Conservation (phyloP, 352 stramenopile genomes). For the Phytophthora ramorum region DNA sequence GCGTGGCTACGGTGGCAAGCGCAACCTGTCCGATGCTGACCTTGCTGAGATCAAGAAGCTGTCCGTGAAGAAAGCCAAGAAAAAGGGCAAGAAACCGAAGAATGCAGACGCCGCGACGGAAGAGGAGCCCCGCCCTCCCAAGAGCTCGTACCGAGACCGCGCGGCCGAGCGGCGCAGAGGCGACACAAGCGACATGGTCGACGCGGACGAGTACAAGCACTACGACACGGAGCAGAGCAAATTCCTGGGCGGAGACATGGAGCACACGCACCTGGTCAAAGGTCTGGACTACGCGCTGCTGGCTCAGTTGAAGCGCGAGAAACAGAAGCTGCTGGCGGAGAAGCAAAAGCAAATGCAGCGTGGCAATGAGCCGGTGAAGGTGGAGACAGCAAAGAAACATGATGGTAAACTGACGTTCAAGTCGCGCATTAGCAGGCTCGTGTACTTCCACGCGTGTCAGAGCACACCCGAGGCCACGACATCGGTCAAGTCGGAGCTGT, state of each 20-base stretch:
- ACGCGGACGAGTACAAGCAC: conserved; percentile 58
- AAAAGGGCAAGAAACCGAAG: conserved; percentile 54
- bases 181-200: conserved; percentile 44
- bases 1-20: conserved; percentile 56
- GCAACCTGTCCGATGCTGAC: conserved; percentile 62
- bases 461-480: conserved; percentile 26
- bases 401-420: conserved; percentile 63
- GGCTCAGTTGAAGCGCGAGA: conserved; percentile 85
- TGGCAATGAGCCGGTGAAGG: neutral
- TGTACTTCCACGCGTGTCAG: conserved; percentile 74
- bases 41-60: conserved; percentile 57
- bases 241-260: conserved; percentile 82
- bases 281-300: conserved; percentile 89
- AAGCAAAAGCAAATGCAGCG: conserved; percentile 36
- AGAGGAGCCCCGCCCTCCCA: neutral
- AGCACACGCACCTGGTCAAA: conserved; percentile 91
- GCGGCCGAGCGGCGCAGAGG: conserved; percentile 68
- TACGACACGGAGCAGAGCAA: conserved; percentile 83
- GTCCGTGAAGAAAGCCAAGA: conserved; percentile 67
- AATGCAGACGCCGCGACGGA: conserved; percentile 18
- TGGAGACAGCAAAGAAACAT: conserved; percentile 1
- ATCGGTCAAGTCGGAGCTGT: conserved; percentile 63
- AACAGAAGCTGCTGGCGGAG: conserved; percentile 54
- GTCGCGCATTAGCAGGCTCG: conserved; percentile 59
- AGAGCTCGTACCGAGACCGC: conserved; percentile 63